Conservation (phyloP, 192 early-diverging fungal genomes). For the Chytriomyces sp. region DNA sequence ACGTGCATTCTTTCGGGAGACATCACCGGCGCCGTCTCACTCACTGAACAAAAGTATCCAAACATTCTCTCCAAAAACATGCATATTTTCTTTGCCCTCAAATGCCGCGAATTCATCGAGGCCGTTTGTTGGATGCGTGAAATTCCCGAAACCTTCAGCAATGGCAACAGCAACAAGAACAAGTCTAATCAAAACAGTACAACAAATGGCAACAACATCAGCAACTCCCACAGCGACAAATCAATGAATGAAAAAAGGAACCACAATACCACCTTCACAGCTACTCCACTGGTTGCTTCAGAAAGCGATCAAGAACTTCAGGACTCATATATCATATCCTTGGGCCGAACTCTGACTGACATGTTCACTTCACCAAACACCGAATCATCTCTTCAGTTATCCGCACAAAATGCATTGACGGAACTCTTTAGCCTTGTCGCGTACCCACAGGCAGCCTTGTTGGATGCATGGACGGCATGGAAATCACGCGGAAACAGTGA, state of each 20-base stretch:
- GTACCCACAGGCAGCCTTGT: background rate
- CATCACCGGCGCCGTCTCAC: slow-evolving; percentile 73
- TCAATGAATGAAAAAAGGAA: background rate
- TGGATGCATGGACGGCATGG: background rate
- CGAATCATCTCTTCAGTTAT: background rate
- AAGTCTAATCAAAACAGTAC: background rate
- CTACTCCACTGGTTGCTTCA: background rate
- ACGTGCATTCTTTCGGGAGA: slow-evolving; percentile 70
- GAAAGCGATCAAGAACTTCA: too few relatives aligned
- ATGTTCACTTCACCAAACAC: background rate
- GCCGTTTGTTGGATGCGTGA: slow-evolving; percentile 57
- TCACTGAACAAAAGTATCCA: slow-evolving; percentile 73
- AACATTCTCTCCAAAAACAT: slow-evolving; percentile 64
- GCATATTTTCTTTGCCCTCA: slow-evolving; percentile 75
- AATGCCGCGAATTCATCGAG: slow-evolving; percentile 88
- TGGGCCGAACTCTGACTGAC: background rate
- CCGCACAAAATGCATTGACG: background rate
- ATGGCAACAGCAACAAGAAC: background rate
- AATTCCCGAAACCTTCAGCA: background rate
- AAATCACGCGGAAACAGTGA: background rate
- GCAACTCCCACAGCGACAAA: slow-evolving; percentile 5
- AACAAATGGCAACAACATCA: background rate
- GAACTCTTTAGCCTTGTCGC: background rate
- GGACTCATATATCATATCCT: too few relatives aligned
- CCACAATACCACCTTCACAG: background rate